Evolutionary conservation across 169 alveolate species (phyloP).

Genomic region (Eimeria sp.): DNA sequence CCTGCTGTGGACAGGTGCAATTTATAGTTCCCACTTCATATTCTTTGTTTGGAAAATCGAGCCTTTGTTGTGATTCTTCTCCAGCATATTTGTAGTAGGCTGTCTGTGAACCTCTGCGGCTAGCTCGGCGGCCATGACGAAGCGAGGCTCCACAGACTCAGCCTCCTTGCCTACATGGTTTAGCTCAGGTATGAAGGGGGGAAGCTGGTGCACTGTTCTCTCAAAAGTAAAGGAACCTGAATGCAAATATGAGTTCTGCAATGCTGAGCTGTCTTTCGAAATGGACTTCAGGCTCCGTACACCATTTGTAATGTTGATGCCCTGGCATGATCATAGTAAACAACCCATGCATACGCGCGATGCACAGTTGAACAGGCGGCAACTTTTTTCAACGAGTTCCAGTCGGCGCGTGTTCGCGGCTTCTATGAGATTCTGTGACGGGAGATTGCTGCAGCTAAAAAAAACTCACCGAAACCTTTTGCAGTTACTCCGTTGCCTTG

Average conservation of each 20-base stretch:
- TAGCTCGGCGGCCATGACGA: constrained; percentile 67
- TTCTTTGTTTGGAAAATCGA: constrained; percentile 71
- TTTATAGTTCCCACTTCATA: constrained; percentile 47
- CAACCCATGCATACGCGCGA: not conserved
- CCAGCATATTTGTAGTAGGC: constrained; percentile 18
- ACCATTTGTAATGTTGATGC: not conserved
- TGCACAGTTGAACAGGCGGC: not conserved
- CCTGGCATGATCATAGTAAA: not conserved
- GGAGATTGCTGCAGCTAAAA: not conserved
- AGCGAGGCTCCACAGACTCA: constrained; percentile 63
- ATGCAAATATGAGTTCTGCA: not conserved
- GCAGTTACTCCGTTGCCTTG: constrained; percentile 89
- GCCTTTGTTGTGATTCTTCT: constrained; percentile 61
- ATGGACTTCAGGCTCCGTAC: not conserved
- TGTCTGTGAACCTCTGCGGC: constrained; percentile 66
- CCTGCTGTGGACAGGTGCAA: no score
- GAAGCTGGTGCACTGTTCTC: constrained; percentile 1
- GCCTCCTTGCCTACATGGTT: constrained; percentile 58
- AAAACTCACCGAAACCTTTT: constrained; percentile 89
- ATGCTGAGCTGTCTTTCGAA: not conserved
- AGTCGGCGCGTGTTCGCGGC: not conserved
- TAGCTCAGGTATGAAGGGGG: constrained; percentile 73
- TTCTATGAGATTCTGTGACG: not conserved
- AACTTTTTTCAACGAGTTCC: not conserved
- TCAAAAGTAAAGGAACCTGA: constrained; percentile 78